phyloP scores from a whole-genome alignment of 139 green algal genomes.

The Coelastrella sp. region DNA sequence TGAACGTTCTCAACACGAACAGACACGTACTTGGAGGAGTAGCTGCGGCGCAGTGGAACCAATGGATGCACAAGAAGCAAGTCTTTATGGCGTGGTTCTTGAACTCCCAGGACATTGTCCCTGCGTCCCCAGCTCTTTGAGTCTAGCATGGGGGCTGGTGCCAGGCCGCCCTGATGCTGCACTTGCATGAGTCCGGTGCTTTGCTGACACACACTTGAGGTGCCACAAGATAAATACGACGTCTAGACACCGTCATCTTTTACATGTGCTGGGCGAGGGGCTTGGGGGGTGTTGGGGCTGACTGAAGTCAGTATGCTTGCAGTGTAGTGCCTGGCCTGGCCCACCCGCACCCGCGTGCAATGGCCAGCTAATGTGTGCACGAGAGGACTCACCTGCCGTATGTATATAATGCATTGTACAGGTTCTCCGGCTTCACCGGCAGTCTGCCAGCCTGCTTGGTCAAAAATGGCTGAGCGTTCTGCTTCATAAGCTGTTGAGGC shows the following conservation, averaged over 20 bases:
- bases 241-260: too few relatives aligned
- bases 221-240: too few relatives aligned
- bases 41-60: not conserved
- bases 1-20: constrained; percentile 47
- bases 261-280: too few relatives aligned
- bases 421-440: constrained; percentile 16
- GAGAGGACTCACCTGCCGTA: constrained; percentile 14
- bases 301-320: not conserved
- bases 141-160: not conserved
- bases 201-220: too few relatives aligned
- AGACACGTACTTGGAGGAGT: constrained; percentile 47
- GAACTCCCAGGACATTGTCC: not conserved
- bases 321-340: not conserved
- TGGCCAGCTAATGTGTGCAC: not conserved
- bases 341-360: not conserved
- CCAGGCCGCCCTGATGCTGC: not conserved
- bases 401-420: constrained; percentile 35
- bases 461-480: constrained; percentile 28
- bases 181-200: too few relatives aligned
- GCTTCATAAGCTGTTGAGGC: constrained; percentile 14
- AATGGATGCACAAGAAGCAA: not conserved
- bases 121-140: not conserved
- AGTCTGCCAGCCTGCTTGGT: constrained; percentile 33
- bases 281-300: not conserved
- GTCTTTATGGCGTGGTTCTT: not conserved